Conservation (phyloP, 2,329 filamentous ascomycete genomes). For the Trichoderma sp. region DNA sequence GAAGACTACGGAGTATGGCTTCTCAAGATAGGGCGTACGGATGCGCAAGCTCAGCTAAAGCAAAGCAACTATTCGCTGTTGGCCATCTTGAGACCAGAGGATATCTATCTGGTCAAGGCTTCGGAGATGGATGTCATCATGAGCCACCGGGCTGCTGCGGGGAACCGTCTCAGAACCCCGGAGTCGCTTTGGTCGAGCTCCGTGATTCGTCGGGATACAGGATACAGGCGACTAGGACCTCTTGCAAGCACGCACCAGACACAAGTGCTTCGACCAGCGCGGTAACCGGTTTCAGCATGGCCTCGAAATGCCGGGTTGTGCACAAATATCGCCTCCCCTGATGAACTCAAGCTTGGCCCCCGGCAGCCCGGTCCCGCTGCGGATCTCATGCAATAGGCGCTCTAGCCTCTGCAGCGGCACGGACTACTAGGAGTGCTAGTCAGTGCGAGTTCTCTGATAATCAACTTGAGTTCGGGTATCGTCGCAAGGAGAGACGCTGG, state of each 20-base stretch:
- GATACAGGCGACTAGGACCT: not conserved
- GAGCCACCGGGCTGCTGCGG: slow-evolving; percentile 25
- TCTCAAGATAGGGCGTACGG: not conserved
- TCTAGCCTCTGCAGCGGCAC: slow-evolving; percentile 1
- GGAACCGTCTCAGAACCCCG: slow-evolving; percentile 1
- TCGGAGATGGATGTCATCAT: slow-evolving; percentile 22
- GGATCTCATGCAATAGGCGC: slow-evolving; percentile 16
- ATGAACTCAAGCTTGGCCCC: slow-evolving; percentile 1
- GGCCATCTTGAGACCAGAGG: not conserved
- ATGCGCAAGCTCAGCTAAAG: not conserved
- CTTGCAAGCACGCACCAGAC: not conserved
- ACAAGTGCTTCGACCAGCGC: not conserved
- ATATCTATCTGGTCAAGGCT: not conserved
- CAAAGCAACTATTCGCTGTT: not conserved
- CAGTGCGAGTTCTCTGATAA: not conserved
- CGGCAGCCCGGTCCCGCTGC: slow-evolving; percentile 15
- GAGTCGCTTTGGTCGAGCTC: not conserved
- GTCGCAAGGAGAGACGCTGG: slow-evolving; percentile 1
- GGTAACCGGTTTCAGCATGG: not conserved
- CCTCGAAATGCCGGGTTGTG: not conserved
- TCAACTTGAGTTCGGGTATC: slow-evolving; percentile 5
- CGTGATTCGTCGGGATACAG: slow-evolving; percentile 1
- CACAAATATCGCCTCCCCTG: slow-evolving; percentile 16
- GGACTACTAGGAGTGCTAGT: not conserved
- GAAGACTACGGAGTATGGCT: not conserved